phyloP scores from a whole-genome alignment of 805 yeast species.

The Kodamaea laetipori region DNA sequence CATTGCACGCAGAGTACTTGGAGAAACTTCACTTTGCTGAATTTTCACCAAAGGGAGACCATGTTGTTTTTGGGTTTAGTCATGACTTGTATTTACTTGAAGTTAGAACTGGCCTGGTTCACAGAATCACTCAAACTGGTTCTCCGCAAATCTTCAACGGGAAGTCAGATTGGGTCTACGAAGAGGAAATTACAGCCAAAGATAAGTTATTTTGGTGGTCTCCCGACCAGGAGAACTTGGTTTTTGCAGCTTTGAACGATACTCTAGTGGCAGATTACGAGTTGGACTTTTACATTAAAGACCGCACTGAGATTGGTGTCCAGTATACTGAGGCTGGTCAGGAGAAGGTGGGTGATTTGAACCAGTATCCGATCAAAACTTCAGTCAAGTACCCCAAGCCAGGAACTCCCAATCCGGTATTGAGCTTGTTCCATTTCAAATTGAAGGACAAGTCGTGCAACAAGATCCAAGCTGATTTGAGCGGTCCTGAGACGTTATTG shows the following conservation, averaged over 20 bases:
- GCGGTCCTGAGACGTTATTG: constrained; percentile 20
- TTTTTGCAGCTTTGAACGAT: constrained; percentile 71
- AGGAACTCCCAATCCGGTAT: constrained; percentile 73
- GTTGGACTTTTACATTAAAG: constrained; percentile 72
- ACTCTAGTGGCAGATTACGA: constrained; percentile 71
- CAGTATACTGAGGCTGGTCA: constrained; percentile 10
- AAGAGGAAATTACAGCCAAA: constrained; percentile 78
- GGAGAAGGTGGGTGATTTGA: constrained; percentile 21
- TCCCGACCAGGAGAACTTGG: constrained; percentile 63
- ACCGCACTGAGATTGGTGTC: constrained; percentile 19
- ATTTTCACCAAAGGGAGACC: constrained; percentile 74
- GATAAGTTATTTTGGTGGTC: constrained; percentile 89
- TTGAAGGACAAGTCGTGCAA: not conserved
- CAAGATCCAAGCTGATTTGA: constrained; percentile 12
- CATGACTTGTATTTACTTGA: constrained; percentile 69
- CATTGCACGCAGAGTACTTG: constrained; percentile 17
- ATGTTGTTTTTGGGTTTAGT: constrained; percentile 65
- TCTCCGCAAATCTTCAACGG: constrained; percentile 76
- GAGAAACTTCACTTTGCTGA: constrained; percentile 45
- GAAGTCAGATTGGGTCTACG: constrained; percentile 93
- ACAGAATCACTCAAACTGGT: constrained; percentile 70
- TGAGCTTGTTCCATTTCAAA: constrained; percentile 20
- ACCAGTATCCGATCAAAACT: constrained; percentile 50
- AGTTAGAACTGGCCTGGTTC: constrained; percentile 25
- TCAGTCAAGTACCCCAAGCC: constrained; percentile 78